A percentile compares a stretch with the other conserved stretches of the same genome.
These are phyloP conservation scores for Penicillium concentricum DNA, from an alignment of 2,329 filamentous ascomycete genomes.

Conservation along the genomic window DNA sequence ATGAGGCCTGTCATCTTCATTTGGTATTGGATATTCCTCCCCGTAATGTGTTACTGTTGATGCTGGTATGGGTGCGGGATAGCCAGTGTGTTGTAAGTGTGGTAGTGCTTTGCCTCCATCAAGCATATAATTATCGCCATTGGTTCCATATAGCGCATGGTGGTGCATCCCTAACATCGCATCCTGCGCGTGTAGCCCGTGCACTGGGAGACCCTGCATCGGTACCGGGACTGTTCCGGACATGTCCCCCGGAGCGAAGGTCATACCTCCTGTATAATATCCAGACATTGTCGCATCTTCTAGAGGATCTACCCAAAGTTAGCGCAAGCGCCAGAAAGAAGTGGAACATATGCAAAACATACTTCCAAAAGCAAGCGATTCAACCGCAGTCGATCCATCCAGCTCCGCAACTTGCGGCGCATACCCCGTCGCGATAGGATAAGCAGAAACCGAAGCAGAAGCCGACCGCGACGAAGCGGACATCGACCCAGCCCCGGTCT, in stretches of 20 bases:
- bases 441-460: neutral
- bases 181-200: neutral
- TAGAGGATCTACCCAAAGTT: neutral
- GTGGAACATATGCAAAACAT: neutral
- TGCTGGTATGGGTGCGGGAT: neutral
- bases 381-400: constrained; percentile 4
- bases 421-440: constrained; percentile 13
- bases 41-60: neutral
- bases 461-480: constrained; percentile 1
- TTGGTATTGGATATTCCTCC: neutral
- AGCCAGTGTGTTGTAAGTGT: neutral
- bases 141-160: neutral
- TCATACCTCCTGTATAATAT: neutral
- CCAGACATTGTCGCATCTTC: neutral
- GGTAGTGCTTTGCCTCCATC: neutral
- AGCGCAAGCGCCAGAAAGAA: neutral
- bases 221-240: neutral
- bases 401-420: constrained; percentile 8
- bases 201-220: neutral
- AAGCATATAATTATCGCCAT: neutral
- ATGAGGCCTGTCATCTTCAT: neutral
- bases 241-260: neutral
- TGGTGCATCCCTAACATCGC: neutral
- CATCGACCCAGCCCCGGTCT: constrained; percentile 2
- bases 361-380: constrained; percentile 4